phyloP scores from a whole-genome alignment of 495 filamentous ascomycete genomes.

The Trichodelitschia bisporula region DNA sequence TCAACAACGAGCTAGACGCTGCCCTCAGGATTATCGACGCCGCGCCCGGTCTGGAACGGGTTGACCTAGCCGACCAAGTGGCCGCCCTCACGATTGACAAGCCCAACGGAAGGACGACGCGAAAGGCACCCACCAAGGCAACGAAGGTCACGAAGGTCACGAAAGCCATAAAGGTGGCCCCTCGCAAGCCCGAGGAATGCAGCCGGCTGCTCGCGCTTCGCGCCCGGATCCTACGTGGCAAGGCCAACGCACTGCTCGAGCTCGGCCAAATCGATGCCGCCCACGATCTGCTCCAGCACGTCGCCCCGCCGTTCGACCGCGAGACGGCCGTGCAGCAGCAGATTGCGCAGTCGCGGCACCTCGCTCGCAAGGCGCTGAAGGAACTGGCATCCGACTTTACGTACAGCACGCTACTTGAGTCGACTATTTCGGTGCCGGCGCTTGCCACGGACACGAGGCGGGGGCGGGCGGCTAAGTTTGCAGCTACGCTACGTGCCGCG shows the following conservation, averaged over 20 bases:
- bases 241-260: conserved; percentile 29
- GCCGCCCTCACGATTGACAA: too few relatives aligned
- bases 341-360: neutral
- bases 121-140: too few relatives aligned
- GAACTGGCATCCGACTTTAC: conserved; percentile 56
- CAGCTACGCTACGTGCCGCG: conserved; percentile 33
- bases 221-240: conserved; percentile 11
- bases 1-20: too few relatives aligned
- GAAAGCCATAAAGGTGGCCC: too few relatives aligned
- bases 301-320: conserved; percentile 10
- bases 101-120: too few relatives aligned
- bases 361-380: conserved; percentile 27
- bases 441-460: conserved; percentile 17
- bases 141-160: too few relatives aligned
- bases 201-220: too few relatives aligned
- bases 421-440: conserved; percentile 63
- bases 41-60: too few relatives aligned
- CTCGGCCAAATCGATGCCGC: conserved; percentile 31
- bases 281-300: conserved; percentile 18
- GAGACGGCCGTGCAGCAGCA: conserved; percentile 18
- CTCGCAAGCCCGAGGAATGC: too few relatives aligned
- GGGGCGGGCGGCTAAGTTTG: conserved; percentile 20
- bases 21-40: too few relatives aligned
- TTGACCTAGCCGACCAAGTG: too few relatives aligned
- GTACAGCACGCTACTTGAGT: conserved; percentile 75